These are phyloP conservation scores for Termitomyces sp. DNA, from an alignment of 768 basidiomycete species.

Conservation along the genomic window DNA sequence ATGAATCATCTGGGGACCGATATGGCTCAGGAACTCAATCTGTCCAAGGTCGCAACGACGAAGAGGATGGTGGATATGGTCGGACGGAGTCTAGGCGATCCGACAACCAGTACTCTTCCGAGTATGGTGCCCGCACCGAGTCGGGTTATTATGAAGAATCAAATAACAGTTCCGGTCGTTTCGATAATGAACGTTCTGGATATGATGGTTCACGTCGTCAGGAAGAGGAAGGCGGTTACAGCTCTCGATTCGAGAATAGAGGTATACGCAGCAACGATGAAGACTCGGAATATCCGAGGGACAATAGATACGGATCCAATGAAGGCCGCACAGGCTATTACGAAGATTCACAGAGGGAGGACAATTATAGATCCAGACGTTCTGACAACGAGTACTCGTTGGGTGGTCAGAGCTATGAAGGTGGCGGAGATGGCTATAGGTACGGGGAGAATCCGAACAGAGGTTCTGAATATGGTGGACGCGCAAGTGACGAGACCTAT, in stretches of 20 bases:
- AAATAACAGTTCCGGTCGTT: background rate
- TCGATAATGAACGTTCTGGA: background rate
- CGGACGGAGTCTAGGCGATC: constrained; percentile 2
- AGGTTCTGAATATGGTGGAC: constrained; percentile 10
- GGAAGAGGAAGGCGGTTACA: background rate
- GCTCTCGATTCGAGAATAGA: background rate
- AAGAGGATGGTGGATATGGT: constrained; percentile 5
- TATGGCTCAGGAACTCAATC: constrained; percentile 2
- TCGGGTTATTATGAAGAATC: background rate
- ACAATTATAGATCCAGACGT: constrained; percentile 2
- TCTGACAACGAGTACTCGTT: constrained; percentile 6
- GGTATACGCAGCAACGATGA: background rate
- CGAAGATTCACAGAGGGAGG: background rate
- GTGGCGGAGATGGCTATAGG: constrained; percentile 10
- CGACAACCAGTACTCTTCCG: constrained; percentile 4
- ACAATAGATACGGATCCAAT: constrained; percentile 4
- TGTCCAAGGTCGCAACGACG: background rate
- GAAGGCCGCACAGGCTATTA: constrained; percentile 8
- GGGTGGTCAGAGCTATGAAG: constrained; percentile 15
- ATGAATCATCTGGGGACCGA: background rate
- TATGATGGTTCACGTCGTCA: background rate
- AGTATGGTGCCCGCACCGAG: background rate
- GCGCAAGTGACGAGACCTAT: constrained; percentile 36
- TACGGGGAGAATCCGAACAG: constrained; percentile 10
- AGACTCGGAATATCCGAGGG: background rate